Base-by-base conservation (phyloP, 345 rosid genomes). In the Pistacia vera region DNA sequence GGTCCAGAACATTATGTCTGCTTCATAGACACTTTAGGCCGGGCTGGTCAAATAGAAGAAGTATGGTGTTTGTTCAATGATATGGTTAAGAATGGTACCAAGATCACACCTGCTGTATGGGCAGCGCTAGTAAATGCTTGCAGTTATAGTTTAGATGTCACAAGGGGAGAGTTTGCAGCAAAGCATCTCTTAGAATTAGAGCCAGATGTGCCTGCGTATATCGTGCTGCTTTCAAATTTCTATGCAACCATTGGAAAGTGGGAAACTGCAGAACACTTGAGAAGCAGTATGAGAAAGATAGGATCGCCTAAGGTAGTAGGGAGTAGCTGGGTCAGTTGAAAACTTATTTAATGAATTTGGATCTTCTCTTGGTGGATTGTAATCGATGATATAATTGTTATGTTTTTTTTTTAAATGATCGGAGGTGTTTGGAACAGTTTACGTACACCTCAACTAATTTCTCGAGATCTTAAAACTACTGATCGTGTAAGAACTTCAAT, bases 1-100 rank as follows among this genome's bases (percentile, higher is more conserved):
- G 78, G 66, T 69, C 84, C 82, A 49, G 88, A 93, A 82, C 97
- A 93, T 81, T 89, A 84, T 81, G 85, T 87, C 30, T 88, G 91
- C 78, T 83, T 90, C 81, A 86, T 93, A 0, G 90, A 89, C 83
- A 82, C 83, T 38, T 76, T 93, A 74, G 89, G 98, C 70, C 82
- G 88, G 66, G 90, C 93, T 57, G 95, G 95, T 61, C 79, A 2
- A 17, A 85, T 83, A 62, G 92, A 88, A 35, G 88, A 90, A 75
- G 86, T 79, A n/a, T 92, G 95, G 95, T 48, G 52, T 72, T 56
- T 90, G 73, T 82, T 83, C 5, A 41, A 84, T 68, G 85, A 81
- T 70, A 82, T 83, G 86, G 79, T 80, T 41, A 80, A 81, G 68
- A 70, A 76, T 33, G 81, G 80, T 17, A 65, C 14, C 33, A 79